Percentiles rank a stretch among this genome's conserved stretches.
Evolutionary conservation across 148 eudicot species (phyloP).

Genomic region (Nyssa sinensis): DNA sequence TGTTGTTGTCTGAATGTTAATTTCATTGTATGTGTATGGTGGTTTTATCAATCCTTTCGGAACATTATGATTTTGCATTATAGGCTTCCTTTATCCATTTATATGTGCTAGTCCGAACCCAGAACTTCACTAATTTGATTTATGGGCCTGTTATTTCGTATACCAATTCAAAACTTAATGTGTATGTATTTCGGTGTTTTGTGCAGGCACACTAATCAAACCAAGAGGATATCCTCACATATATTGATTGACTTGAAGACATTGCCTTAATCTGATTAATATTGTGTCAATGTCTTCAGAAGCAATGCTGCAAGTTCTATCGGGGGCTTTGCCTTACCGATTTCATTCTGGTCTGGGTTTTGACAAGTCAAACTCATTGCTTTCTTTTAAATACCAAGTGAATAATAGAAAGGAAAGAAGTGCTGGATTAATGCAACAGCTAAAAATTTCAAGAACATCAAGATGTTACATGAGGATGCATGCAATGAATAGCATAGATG

Average conservation of each 20-base stretch:
- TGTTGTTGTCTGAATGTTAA: background rate
- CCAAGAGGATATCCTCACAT: background rate
- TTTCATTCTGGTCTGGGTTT: slow-evolving; percentile 13
- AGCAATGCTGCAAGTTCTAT: slow-evolving; percentile 28
- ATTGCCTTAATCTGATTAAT: slow-evolving; percentile 2
- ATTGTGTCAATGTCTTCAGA: slow-evolving; percentile 24
- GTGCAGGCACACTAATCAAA: slow-evolving; percentile 13
- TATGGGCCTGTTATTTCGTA: background rate
- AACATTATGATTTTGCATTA: background rate
- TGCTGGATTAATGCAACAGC: background rate
- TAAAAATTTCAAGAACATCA: background rate
- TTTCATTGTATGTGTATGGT: background rate
- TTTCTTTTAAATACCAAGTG: slow-evolving; percentile 13
- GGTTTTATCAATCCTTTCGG: background rate
- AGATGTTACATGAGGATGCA: background rate
- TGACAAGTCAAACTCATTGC: slow-evolving; percentile 19
- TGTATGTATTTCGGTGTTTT: background rate
- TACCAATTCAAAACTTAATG: background rate
- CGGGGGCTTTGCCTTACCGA: slow-evolving; percentile 18
- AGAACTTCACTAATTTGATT: background rate
- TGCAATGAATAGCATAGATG: background rate
- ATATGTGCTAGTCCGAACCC: background rate
- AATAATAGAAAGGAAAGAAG: slow-evolving; percentile 10
- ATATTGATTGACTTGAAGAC: slow-evolving; percentile 6
- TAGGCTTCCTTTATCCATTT: background rate